A percentile compares a stretch with the other conserved stretches of the same genome.
phyloP scores from a whole-genome alignment of 78 protist genomes.

The Cavenderia fasciculata region DNA sequence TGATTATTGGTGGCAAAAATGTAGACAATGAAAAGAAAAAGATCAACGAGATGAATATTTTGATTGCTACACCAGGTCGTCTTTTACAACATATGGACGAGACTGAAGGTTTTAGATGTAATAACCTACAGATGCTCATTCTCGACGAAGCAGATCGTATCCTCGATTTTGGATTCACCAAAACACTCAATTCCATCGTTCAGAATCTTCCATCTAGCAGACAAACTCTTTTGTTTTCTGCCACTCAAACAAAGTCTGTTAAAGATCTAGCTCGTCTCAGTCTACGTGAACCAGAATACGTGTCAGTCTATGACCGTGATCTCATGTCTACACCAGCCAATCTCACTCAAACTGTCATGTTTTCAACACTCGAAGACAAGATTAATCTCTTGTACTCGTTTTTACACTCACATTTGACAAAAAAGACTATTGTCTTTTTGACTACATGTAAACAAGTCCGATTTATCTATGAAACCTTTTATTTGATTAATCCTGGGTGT shows the following conservation, averaged over 20 bases:
- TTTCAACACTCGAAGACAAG: slow-evolving; percentile 84
- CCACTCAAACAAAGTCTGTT: slow-evolving; percentile 96
- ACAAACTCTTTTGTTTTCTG: slow-evolving; percentile 95
- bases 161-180: slow-evolving; percentile 95
- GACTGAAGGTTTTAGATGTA: slow-evolving; percentile 82
- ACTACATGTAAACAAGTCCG: slow-evolving; percentile 96
- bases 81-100: slow-evolving; percentile 98
- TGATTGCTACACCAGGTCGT: slow-evolving; percentile 99
- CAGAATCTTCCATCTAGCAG: slow-evolving; percentile 88
- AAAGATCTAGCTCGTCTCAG: slow-evolving; percentile 87
- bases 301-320: slow-evolving; percentile 83
- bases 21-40: slow-evolving; percentile 54
- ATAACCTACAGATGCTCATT: slow-evolving; percentile 88
- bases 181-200: slow-evolving; percentile 88
- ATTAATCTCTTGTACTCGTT: slow-evolving; percentile 90
- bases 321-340: slow-evolving; percentile 67
- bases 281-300: slow-evolving; percentile 89
- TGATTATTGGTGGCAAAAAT: slow-evolving; percentile 96
- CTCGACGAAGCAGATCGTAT: slow-evolving; percentile 98
- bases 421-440: slow-evolving; percentile 94
- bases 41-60: slow-evolving; percentile 88
- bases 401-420: slow-evolving; percentile 85
- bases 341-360: slow-evolving; percentile 75
- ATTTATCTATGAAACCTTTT: slow-evolving; percentile 86
- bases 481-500: slow-evolving; percentile 89